Evolutionary conservation across 2,329 filamentous ascomycete genomes (phyloP), one percentile per base, ranked within the genome.

Genomic region (Cladosporium colombiae): DNA sequence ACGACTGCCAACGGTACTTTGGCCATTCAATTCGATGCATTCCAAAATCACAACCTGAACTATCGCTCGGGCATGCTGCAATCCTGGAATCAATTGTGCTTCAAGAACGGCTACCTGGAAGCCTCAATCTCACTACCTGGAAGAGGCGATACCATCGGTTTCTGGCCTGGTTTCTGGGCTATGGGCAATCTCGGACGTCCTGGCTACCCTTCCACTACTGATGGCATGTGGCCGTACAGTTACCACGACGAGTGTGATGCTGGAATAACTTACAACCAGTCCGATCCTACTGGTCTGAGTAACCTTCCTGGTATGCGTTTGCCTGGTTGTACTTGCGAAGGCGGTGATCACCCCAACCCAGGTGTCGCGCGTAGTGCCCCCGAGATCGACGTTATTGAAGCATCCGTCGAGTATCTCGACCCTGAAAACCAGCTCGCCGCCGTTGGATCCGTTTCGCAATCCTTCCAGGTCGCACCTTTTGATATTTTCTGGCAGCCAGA

Each of bases 171-270:
- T 52, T 81, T 79, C 3, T 85, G 83, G 83, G 80, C 81, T 1
- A 83, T 85, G 80, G 83, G 83, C 0, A 85, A 85, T 67, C 78
- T 85, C 1, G 83, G 83, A 4, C 76, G 83, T 35, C 83, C 83
- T 21, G 83, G 83, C 44, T 84, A 84, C 67, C 74, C 81, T 35
- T 76, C 81, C 2, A 84, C 82, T 1, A 85, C 83, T 0, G 83
- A 85, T 23, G 83, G 83, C 6, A 73, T 84, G 65, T 85, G 83
- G 83, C 83, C 83, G 2, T 85, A 85, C 69, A 85, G 82, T 0
- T 85, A 85, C 70, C 75, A 82, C 60, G 76, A 77, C 37, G 68
- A 68, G 21, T 85, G 83, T 69, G 83, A 83, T 65, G 75, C 71
- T 18, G 81, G 81, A n/a, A 83, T 83, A 62, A 83, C 81, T 2